phyloP scores from a whole-genome alignment of 176 grass and related monocot genomes.

The Metroxylon sagu region DNA sequence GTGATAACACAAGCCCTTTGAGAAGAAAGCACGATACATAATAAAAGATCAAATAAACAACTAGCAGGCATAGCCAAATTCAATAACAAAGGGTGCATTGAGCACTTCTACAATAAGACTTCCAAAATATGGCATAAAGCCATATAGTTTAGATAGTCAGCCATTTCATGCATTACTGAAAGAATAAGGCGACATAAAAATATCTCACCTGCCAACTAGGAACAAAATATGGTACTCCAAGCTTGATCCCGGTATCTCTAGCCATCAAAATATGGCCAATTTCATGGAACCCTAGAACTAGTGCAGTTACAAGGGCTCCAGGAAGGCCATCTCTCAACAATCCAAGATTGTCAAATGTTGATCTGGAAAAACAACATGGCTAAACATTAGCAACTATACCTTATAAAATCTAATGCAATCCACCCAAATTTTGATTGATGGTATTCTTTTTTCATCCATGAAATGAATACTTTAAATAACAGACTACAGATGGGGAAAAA shows the following conservation, averaged over 20 bases:
- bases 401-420: too few relatives aligned
- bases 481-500: too few relatives aligned
- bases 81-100: neutral
- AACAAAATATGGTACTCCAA: slow-evolving; percentile 90
- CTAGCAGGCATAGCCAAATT: neutral
- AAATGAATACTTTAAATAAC: too few relatives aligned
- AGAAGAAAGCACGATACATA: neutral
- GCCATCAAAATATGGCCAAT: slow-evolving; percentile 80
- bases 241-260: slow-evolving; percentile 78
- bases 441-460: too few relatives aligned
- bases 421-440: too few relatives aligned
- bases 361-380: slow-evolving; percentile 41
- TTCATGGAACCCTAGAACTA: slow-evolving; percentile 81
- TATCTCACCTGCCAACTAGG: slow-evolving; percentile 96
- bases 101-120: neutral
- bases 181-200: too few relatives aligned
- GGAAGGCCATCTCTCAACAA: slow-evolving; percentile 76
- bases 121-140: too few relatives aligned
- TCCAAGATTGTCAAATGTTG: slow-evolving; percentile 84
- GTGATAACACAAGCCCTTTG: too few relatives aligned
- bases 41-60: neutral
- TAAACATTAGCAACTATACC: slow-evolving; percentile 13
- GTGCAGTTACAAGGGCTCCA: slow-evolving; percentile 65
- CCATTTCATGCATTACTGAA: too few relatives aligned
- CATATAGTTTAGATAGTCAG: too few relatives aligned